Base-by-base conservation (phyloP, 495 filamentous ascomycete species). In the Aspergillus haitiensis region DNA sequence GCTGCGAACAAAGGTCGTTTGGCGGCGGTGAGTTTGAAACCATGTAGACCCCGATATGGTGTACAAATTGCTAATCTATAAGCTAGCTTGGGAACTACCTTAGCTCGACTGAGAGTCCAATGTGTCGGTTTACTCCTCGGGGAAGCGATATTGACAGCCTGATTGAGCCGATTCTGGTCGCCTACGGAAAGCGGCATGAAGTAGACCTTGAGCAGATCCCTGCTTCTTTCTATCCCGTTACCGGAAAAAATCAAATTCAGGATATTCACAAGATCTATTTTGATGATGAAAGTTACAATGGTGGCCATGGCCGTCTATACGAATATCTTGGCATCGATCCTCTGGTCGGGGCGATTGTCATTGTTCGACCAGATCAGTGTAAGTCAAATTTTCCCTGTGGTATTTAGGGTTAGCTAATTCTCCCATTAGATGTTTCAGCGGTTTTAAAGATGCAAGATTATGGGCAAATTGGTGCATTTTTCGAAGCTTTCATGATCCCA, bases 311-410 rank as follows among this genome's bases (percentile, higher is more conserved):
- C 0, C 78, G 86, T 35, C 82, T 81, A 4, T 90, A 90, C 61
- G 73, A 87, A 39, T 71, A 75, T 7, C 86, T 87, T 48, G 86
- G 82, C 0, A 73, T 90, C 31, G 75, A 81, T 50, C 70, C 78
- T 0, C 52, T 72, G 6, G 51, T 72, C 13, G 87, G 87, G 0
- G 82, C 80, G 0, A 45, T 88, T 32, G 75, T 85, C 5, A 72
- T 90, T 56, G 80, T 89, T 27, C 77, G 87, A 6, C 87, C 87
- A 3, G 87, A 90, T 74, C 86, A 89, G 67, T 88, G 85, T 85
- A 68, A 74, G 83, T n/a, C 6, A 34, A 6, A 31, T 5, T 0
- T 15, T 3, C 10, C 11, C 12, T 8, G 8, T 8, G 6, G 56
- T 2, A 12, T 6, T 36, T 27, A 34, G 55, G 21, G 27, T 12